These are phyloP conservation scores for Pholiota adiposa DNA, from an alignment of 1,284 basidiomycete genomes.

Conservation along the genomic window DNA sequence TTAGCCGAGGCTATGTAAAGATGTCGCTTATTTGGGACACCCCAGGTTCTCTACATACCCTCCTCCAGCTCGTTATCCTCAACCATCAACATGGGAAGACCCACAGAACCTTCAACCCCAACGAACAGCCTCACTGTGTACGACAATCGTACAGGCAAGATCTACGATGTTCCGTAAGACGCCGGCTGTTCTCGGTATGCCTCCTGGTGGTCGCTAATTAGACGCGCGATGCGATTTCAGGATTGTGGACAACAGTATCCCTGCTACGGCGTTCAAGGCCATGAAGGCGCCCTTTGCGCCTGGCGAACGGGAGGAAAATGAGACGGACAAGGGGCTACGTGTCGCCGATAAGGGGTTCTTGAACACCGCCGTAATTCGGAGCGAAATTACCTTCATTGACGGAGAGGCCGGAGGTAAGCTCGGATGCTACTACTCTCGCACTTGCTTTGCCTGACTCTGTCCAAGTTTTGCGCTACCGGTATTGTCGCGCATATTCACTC, in stretches of 20 bases:
- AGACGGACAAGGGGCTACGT: constrained; percentile 78
- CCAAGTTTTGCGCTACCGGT: constrained; percentile 76
- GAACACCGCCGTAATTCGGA: constrained; percentile 86
- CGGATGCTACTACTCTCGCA: not conserved
- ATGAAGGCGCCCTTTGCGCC: constrained; percentile 61
- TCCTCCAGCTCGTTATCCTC: not conserved
- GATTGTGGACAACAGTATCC: constrained; percentile 76
- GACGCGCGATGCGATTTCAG: constrained; percentile 38
- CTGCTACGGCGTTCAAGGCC: constrained; percentile 81
- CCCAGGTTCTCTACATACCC: constrained; percentile 7
- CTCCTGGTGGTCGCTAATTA: not conserved
- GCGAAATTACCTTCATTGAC: constrained; percentile 87
- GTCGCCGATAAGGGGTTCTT: constrained; percentile 82
- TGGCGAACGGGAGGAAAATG: constrained; percentile 80
- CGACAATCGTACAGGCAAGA: constrained; percentile 86
- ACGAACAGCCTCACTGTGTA: constrained; percentile 66
- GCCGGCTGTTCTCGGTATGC: constrained; percentile 29
- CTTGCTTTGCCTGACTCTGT: not conserved
- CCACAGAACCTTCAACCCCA: constrained; percentile 33
- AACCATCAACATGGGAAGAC: constrained; percentile 48
- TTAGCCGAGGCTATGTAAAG: not conserved
- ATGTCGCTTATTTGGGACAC: not conserved
- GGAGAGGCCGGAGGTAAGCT: constrained; percentile 76
- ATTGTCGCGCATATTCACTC: constrained; percentile 2
- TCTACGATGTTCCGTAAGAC: constrained; percentile 70